These are phyloP conservation scores for Plenodomus lindquistii DNA, from an alignment of 2,329 filamentous ascomycete genomes.

Conservation along the genomic window DNA sequence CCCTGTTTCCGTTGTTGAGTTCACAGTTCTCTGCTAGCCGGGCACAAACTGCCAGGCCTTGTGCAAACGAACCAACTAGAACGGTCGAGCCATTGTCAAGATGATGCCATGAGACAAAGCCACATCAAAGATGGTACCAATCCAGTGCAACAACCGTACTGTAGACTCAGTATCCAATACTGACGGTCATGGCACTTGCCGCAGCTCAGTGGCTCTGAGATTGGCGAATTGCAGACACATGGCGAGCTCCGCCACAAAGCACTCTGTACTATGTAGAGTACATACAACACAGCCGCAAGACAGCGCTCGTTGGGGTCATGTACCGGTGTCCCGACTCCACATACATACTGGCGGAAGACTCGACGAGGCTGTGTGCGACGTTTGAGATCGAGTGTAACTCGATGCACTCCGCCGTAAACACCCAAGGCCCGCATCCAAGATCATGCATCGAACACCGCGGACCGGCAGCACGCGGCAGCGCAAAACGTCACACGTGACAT, in stretches of 20 bases:
- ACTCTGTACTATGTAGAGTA: too few relatives aligned
- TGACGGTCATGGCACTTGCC: not conserved
- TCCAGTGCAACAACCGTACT: not conserved
- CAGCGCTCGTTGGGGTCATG: constrained; percentile 4
- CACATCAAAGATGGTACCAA: not conserved
- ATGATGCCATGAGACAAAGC: too few relatives aligned
- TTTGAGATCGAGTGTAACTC: not conserved
- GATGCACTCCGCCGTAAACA: not conserved
- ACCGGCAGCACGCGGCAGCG: constrained; percentile 4
- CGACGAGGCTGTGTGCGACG: constrained; percentile 7
- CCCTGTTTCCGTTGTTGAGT: constrained; percentile 26
- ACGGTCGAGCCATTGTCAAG: constrained; percentile 8
- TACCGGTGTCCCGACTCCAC: constrained; percentile 6
- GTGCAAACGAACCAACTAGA: constrained; percentile 5
- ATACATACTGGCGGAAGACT: not conserved
- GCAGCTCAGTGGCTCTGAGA: not conserved
- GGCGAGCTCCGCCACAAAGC: not conserved
- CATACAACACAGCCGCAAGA: constrained; percentile 15
- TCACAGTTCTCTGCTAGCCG: too few relatives aligned
- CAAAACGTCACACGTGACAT: constrained; percentile 14
- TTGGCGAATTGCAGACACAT: not conserved
- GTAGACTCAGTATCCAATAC: not conserved
- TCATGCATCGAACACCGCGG: constrained; percentile 1
- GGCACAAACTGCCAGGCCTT: constrained; percentile 16
- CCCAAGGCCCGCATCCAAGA: not conserved